Evolutionary conservation across 305 asterid species (phyloP).

Genomic region (Solanum hybrid): DNA sequence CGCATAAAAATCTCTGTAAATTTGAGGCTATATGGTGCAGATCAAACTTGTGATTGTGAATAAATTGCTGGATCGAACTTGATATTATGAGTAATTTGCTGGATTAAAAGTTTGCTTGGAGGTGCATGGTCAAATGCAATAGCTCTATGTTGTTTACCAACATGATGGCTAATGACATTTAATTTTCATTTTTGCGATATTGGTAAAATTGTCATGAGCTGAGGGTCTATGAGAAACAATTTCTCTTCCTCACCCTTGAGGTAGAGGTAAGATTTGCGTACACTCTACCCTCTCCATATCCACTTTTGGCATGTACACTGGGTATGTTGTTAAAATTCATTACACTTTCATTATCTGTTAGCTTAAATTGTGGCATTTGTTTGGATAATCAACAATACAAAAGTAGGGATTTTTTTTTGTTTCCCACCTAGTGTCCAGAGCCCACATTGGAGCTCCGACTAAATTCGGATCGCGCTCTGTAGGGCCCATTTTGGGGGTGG

Average conservation of each 20-base stretch:
- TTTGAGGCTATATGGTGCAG: neutral
- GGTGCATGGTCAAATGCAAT: neutral
- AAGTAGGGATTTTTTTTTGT: neutral
- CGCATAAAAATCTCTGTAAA: neutral
- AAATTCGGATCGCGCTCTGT: too few relatives aligned
- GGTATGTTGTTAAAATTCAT: neutral
- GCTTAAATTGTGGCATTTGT: neutral
- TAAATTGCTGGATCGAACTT: neutral
- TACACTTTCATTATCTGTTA: too few relatives aligned
- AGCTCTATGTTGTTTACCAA: neutral
- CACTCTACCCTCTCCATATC: neutral
- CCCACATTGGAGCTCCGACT: too few relatives aligned
- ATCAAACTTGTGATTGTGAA: neutral
- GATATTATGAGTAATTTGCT: neutral
- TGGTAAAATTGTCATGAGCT: neutral
- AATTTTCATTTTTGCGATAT: neutral
- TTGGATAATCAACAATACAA: neutral
- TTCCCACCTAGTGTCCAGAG: too few relatives aligned
- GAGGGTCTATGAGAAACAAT: neutral
- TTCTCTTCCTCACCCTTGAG: neutral
- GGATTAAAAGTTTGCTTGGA: neutral
- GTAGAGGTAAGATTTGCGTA: neutral
- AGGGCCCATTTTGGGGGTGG: too few relatives aligned
- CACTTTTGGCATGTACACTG: rapidly evolving
- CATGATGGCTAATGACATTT: neutral